A percentile compares a stretch with the other conserved stretches of the same genome.
These are phyloP conservation scores for Eimeria acervulina DNA, from an alignment of 169 alveolate genomes.

Conservation along the genomic window DNA sequence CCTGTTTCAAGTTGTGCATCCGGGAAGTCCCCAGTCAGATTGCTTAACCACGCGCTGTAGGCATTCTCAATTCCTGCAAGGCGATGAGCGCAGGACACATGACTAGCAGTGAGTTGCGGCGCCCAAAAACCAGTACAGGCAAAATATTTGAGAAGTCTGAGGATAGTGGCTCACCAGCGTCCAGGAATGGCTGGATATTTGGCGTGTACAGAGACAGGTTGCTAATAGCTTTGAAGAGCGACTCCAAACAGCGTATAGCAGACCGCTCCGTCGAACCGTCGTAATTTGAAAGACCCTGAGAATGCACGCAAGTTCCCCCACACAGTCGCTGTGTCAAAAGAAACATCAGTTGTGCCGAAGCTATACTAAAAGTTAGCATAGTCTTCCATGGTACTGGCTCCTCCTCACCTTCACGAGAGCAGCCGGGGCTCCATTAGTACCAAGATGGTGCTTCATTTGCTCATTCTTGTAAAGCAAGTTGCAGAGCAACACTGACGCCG, in stretches of 20 bases:
- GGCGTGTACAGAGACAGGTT: constrained; percentile 92
- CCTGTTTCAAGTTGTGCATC: constrained; percentile 91
- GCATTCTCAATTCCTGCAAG: constrained; percentile 85
- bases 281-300: constrained; percentile 79
- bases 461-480: constrained; percentile 93
- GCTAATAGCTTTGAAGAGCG: constrained; percentile 93
- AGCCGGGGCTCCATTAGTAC: constrained; percentile 93
- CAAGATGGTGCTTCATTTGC: constrained; percentile 91
- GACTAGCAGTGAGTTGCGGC: neutral
- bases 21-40: constrained; percentile 89
- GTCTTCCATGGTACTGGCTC: neutral
- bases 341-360: neutral
- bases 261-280: constrained; percentile 82
- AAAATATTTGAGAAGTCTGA: neutral
- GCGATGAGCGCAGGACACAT: neutral
- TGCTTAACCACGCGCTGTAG: constrained; percentile 88
- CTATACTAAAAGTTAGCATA: neutral
- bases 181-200: constrained; percentile 90
- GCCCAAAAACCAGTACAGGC: neutral
- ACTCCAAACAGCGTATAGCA: constrained; percentile 93
- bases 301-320: neutral
- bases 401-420: constrained; percentile 90
- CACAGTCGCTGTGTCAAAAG: neutral
- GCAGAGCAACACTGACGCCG: constrained; percentile 93
- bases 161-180: constrained; percentile 82